Base-by-base conservation (phyloP, 1,284 basidiomycete genomes). In the Volvariella volvacea region DNA sequence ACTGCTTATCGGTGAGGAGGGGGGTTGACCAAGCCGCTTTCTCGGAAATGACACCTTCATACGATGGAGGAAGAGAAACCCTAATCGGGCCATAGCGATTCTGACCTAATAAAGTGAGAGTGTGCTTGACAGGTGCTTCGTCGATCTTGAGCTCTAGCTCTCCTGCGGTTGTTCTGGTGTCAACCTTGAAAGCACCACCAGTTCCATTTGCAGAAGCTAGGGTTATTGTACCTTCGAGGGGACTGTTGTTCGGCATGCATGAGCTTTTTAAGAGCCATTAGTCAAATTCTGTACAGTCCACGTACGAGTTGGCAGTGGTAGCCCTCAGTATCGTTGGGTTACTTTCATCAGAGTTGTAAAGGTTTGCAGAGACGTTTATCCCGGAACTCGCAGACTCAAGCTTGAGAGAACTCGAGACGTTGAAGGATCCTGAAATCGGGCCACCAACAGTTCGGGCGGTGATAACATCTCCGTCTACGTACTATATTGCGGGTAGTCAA, bases 11-110 rank as follows among this genome's bases (percentile, higher is more conserved):
- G 9, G 25, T 39, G 10, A 61, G 39, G 8, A 43, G 48, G n/a
- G n/a, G 9, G 48, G 3, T 50, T 52, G 33, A 59, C 37, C 22
- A 59, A 43, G 7, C 52, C 22, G 64, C 60, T 39, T 50, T 25
- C 45, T 66, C 50, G 15, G 50, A 50, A 55, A 73, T 73, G 1
- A 45, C 47, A 14, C 72, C 76, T 48, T 78, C 71, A 48, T 62
- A 75, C 2, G 72, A 62, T 30, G 54, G 44, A 43, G 68, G 61
- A 3, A 74, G 59, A 25, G 49, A 39, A 8, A 68, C 61, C 16
- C 52, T 40, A 2, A 65, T 58, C 1, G 50, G 58, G 3, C 59
- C 58, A 22, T 66, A 54, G 3, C 61, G 52, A 22, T 71, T 65
- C 20, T 48, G 48, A 10, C 61, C 67, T 1, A 52, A 44, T 42